phyloP scores from a whole-genome alignment of 106 monocot species.

The Allium cepa region DNA sequence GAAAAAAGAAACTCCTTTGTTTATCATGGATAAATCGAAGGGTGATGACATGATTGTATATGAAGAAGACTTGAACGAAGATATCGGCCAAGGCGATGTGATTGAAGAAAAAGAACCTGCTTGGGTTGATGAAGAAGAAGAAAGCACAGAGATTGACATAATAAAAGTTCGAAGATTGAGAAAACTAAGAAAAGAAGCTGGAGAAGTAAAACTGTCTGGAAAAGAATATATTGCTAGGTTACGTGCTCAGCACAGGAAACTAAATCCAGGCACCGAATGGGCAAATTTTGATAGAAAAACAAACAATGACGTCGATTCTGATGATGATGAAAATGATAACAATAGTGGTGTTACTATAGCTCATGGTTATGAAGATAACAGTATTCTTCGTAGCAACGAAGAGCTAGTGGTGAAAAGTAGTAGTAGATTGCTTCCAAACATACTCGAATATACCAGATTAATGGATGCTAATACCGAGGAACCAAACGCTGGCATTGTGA shows the following conservation, averaged over 20 bases:
- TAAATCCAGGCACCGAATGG: slow-evolving; percentile 77
- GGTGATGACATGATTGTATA: slow-evolving; percentile 23
- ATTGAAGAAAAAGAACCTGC: slow-evolving; percentile 37
- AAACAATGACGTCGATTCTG: slow-evolving; percentile 6
- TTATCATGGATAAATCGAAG: slow-evolving; percentile 43
- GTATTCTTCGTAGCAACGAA: slow-evolving; percentile 45
- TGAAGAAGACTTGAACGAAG: slow-evolving; percentile 17
- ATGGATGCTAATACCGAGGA: slow-evolving; percentile 65
- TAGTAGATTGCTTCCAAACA: slow-evolving; percentile 57
- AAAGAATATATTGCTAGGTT: slow-evolving; percentile 53
- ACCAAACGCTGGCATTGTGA: slow-evolving; percentile 53
- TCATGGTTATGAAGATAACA: slow-evolving; percentile 19
- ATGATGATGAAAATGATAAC: slow-evolving; percentile 30
- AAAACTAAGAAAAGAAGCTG: slow-evolving; percentile 51
- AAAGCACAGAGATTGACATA: slow-evolving; percentile 43
- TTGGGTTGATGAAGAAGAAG: slow-evolving; percentile 82
- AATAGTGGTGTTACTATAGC: slow-evolving; percentile 31
- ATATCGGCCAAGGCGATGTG: not conserved
- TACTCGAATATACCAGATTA: slow-evolving; percentile 68
- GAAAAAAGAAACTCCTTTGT: slow-evolving; percentile 8
- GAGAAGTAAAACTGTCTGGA: slow-evolving; percentile 47
- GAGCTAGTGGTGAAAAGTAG: slow-evolving; percentile 46
- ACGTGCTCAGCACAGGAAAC: slow-evolving; percentile 63
- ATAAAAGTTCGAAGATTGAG: slow-evolving; percentile 42
- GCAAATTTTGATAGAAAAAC: slow-evolving; percentile 22